These are phyloP conservation scores for Bacterosira constricta DNA, from an alignment of 108 stramenopile species.

Conservation along the genomic window DNA sequence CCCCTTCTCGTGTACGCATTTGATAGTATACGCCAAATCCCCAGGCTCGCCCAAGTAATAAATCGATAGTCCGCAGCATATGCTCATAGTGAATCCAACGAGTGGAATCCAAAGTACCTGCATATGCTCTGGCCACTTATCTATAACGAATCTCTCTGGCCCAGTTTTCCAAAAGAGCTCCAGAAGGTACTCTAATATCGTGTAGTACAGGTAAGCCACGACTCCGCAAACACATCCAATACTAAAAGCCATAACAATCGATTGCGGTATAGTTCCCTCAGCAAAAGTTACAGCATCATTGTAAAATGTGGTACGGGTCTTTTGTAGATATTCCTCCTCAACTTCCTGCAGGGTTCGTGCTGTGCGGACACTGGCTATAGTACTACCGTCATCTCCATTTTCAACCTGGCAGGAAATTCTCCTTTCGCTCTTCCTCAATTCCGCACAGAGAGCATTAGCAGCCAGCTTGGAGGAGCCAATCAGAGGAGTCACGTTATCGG, in stretches of 20 bases:
- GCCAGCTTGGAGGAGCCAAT: slow-evolving; percentile 15
- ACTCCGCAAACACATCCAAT: slow-evolving; percentile 68
- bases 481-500: slow-evolving; percentile 10
- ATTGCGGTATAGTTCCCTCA: slow-evolving; percentile 70
- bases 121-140: slow-evolving; percentile 34
- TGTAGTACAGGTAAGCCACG: slow-evolving; percentile 65
- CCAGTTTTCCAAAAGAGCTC: slow-evolving; percentile 59
- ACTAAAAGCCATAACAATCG: slow-evolving; percentile 47
- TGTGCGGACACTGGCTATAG: not conserved
- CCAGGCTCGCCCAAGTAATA: slow-evolving; percentile 71
- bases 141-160: slow-evolving; percentile 51
- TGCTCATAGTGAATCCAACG: slow-evolving; percentile 42
- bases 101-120: slow-evolving; percentile 68
- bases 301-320: slow-evolving; percentile 33
- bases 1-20: slow-evolving; percentile 64
- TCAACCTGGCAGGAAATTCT: not conserved
- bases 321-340: not conserved
- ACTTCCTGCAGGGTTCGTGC: slow-evolving; percentile 19
- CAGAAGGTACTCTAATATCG: slow-evolving; percentile 47
- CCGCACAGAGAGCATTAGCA: not conserved
- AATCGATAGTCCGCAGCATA: slow-evolving; percentile 55
- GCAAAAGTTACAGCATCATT: slow-evolving; percentile 57
- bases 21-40: slow-evolving; percentile 69
- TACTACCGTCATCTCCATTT: not conserved
- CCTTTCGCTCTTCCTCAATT: not conserved